phyloP scores from a whole-genome alignment of 78 protist genomes.

The Diacronema lutheri region DNA sequence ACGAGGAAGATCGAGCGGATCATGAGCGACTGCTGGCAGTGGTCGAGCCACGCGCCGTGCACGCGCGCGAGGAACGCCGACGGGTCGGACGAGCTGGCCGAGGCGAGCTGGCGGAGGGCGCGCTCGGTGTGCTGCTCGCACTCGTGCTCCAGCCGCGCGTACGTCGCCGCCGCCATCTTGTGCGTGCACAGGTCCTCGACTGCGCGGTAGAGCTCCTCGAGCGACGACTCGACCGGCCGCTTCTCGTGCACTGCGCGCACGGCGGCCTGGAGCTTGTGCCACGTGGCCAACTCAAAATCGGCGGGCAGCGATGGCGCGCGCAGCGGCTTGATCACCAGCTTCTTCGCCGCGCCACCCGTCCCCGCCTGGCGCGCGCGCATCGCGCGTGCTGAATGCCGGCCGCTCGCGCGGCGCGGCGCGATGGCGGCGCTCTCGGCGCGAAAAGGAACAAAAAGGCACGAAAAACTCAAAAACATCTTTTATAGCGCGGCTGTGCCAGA shows the following conservation, averaged over 20 bases:
- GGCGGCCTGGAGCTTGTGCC: constrained; percentile 20
- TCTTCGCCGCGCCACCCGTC: too few relatives aligned
- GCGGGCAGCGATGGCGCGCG: constrained; percentile 26
- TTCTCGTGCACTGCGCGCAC: constrained; percentile 32
- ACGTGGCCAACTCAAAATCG: constrained; percentile 30
- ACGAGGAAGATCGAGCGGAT: constrained; percentile 73
- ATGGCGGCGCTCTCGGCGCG: too few relatives aligned
- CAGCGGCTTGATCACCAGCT: constrained; percentile 26
- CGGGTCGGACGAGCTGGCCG: constrained; percentile 29
- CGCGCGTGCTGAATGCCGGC: too few relatives aligned
- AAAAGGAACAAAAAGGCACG: too few relatives aligned
- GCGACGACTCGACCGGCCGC: background rate
- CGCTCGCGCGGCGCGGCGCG: too few relatives aligned
- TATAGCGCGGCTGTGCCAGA: too few relatives aligned
- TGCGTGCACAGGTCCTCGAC: constrained; percentile 50
- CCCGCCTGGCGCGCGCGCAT: too few relatives aligned
- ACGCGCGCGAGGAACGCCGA: constrained; percentile 2
- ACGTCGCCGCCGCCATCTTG: constrained; percentile 14
- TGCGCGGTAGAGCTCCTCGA: constrained; percentile 49
- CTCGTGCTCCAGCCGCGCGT: background rate
- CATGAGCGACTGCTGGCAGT: constrained; percentile 38
- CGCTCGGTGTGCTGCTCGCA: constrained; percentile 25
- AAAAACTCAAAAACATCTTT: too few relatives aligned
- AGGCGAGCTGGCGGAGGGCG: background rate
- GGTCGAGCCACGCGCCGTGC: constrained; percentile 7